These are phyloP conservation scores for Aspergillus incahuasiensis DNA, from an alignment of 495 filamentous ascomycete genomes.

Conservation along the genomic window DNA sequence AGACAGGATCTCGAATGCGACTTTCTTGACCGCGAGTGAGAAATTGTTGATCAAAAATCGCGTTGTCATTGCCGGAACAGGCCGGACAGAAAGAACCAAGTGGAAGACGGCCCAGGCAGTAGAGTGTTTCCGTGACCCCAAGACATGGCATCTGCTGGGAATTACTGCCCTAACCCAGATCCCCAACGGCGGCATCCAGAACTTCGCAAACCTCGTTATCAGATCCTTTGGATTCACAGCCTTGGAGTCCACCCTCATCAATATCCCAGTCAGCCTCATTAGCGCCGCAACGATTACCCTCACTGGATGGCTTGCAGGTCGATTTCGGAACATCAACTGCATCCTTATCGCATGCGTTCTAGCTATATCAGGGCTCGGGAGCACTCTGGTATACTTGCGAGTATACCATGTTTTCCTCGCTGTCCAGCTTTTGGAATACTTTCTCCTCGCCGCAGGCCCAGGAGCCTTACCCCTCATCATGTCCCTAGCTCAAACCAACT, in stretches of 20 bases:
- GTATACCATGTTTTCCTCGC: conserved; percentile 45
- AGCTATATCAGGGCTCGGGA: conserved; percentile 43
- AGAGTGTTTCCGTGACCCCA: conserved; percentile 52
- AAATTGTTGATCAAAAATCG: conserved; percentile 51
- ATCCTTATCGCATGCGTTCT: conserved; percentile 30
- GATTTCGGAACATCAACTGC: conserved; percentile 27
- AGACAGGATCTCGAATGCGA: conserved; percentile 56
- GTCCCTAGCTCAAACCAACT: conserved; percentile 53
- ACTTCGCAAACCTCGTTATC: conserved; percentile 44
- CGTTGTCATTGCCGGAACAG: conserved; percentile 33
- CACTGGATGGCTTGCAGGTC: conserved; percentile 36
- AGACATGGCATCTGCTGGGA: conserved; percentile 56
- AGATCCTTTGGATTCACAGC: conserved; percentile 41
- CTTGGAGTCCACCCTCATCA: conserved; percentile 38
- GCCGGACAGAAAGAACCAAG: conserved; percentile 49
- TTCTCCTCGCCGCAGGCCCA: conserved; percentile 49
- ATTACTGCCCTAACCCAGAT: conserved; percentile 51
- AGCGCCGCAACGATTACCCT: conserved; percentile 32
- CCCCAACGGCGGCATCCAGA: conserved; percentile 42
- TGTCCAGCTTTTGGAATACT: conserved; percentile 55
- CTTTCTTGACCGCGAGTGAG: conserved; percentile 52
- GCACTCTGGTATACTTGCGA: conserved; percentile 54
- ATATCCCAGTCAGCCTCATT: conserved; percentile 40
- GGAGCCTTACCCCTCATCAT: conserved; percentile 55
- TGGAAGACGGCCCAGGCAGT: conserved; percentile 52